phyloP scores from a whole-genome alignment of 1,284 basidiomycete genomes.

The Coniophora puteana region DNA sequence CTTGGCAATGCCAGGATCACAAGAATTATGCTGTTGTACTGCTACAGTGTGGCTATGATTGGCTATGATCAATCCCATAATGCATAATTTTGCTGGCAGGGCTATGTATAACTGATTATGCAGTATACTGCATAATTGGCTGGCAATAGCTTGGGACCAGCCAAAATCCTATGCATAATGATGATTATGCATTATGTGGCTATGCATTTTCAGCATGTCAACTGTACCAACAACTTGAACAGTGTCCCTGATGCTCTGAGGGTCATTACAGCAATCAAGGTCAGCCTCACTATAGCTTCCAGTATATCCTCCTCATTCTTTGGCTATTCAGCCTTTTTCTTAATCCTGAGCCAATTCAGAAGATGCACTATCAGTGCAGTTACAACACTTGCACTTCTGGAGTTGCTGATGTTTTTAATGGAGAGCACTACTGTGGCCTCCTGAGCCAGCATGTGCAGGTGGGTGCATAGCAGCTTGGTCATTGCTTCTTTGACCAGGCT shows the following conservation, averaged over 20 bases:
- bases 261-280: constrained; percentile 18
- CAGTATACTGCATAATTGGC: too few species aligned
- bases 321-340: constrained; percentile 29
- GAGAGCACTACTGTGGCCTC: constrained; percentile 20
- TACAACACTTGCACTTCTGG: constrained; percentile 16
- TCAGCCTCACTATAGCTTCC: too few species aligned
- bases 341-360: constrained; percentile 21
- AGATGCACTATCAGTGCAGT: constrained; percentile 10
- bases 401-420: constrained; percentile 30
- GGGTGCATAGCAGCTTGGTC: constrained; percentile 13
- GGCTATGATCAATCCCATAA: too few species aligned
- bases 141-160: too few species aligned
- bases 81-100: too few species aligned
- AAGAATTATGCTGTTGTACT: too few species aligned
- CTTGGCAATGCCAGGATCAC: too few species aligned
- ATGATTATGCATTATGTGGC: neutral
- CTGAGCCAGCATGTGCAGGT: constrained; percentile 15
- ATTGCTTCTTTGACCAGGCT: constrained; percentile 25
- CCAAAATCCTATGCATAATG: too few species aligned
- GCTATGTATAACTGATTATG: too few species aligned
- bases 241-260: constrained; percentile 26
- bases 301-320: too few species aligned
- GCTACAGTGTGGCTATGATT: too few species aligned
- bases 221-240: constrained; percentile 11
- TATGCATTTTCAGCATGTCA: too few species aligned